These are phyloP conservation scores for Protomyces arabidopsidicola DNA, from an alignment of 1,139 yeast species.

Conservation along the genomic window DNA sequence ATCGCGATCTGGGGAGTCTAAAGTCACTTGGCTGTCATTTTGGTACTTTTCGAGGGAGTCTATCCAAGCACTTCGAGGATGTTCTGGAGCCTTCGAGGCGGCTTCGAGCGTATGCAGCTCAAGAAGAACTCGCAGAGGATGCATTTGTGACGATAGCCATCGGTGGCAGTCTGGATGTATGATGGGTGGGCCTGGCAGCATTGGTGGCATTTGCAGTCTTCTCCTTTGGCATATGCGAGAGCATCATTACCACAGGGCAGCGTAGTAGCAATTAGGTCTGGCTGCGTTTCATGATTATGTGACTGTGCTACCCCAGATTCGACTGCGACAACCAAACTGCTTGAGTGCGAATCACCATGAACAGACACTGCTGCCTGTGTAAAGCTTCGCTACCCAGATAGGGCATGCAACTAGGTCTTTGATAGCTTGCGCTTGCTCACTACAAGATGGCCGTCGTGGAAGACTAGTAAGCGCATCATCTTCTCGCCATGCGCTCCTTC, in stretches of 20 bases:
- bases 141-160: constrained; percentile 19
- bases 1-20: constrained; percentile 56
- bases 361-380: too few relatives aligned
- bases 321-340: too few relatives aligned
- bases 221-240: too few relatives aligned
- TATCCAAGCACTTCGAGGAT: constrained; percentile 66
- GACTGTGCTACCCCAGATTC: too few relatives aligned
- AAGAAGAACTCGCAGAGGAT: not conserved
- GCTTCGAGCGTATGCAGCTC: not conserved
- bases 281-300: too few relatives aligned
- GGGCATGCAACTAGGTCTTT: too few relatives aligned
- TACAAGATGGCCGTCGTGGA: not conserved
- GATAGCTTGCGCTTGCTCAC: too few relatives aligned
- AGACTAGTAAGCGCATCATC: not conserved
- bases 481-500: too few relatives aligned
- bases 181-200: not conserved
- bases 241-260: too few relatives aligned
- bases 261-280: too few relatives aligned
- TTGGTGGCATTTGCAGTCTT: not conserved
- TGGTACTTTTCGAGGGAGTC: constrained; percentile 75
- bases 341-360: too few relatives aligned
- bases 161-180: constrained; percentile 21
- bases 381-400: too few relatives aligned
- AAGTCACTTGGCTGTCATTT: constrained; percentile 85
- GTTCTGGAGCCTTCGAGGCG: constrained; percentile 60